Evolutionary conservation across 2,329 filamentous ascomycete species (phyloP).

Genomic region (Botrytis fabae): DNA sequence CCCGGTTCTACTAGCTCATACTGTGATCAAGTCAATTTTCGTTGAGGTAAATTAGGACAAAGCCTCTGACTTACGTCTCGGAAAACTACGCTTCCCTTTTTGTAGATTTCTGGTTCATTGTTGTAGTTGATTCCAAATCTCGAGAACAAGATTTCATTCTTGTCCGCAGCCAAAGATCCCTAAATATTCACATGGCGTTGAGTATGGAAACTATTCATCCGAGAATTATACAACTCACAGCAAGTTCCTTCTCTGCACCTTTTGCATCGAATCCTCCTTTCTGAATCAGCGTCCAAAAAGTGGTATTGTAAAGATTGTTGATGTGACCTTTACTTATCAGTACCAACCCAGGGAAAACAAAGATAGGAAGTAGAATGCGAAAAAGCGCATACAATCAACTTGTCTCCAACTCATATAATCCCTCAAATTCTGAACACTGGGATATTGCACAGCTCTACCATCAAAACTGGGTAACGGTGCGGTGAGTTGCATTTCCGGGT

Average conservation of each 20-base stretch:
- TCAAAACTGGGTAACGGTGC: slow-evolving; percentile 87
- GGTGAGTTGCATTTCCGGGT: slow-evolving; percentile 66
- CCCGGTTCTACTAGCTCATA: slow-evolving; percentile 68
- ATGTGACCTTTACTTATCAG: slow-evolving; percentile 69
- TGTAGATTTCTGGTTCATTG: slow-evolving; percentile 88
- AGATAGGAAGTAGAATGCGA: slow-evolving; percentile 20
- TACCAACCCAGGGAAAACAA: background rate
- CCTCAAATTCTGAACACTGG: slow-evolving; percentile 74
- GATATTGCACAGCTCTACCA: slow-evolving; percentile 87
- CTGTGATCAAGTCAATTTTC: slow-evolving; percentile 43
- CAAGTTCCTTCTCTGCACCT: slow-evolving; percentile 78
- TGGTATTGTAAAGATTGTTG: slow-evolving; percentile 98
- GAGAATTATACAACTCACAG: slow-evolving; percentile 50
- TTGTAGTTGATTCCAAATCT: slow-evolving; percentile 96
- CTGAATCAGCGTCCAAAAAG: slow-evolving; percentile 88
- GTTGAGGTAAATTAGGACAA: slow-evolving; percentile 6
- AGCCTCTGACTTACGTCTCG: slow-evolving; percentile 53
- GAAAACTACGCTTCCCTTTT: slow-evolving; percentile 89
- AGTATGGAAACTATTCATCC: background rate
- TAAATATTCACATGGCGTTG: slow-evolving; percentile 42
- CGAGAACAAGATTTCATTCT: slow-evolving; percentile 93
- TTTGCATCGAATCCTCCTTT: slow-evolving; percentile 72
- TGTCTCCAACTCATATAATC: slow-evolving; percentile 98
- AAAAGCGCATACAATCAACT: slow-evolving; percentile 72
- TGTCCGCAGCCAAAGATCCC: slow-evolving; percentile 83